These are phyloP conservation scores for Vinca minor DNA, from an alignment of 257 asterid species.

Conservation along the genomic window DNA sequence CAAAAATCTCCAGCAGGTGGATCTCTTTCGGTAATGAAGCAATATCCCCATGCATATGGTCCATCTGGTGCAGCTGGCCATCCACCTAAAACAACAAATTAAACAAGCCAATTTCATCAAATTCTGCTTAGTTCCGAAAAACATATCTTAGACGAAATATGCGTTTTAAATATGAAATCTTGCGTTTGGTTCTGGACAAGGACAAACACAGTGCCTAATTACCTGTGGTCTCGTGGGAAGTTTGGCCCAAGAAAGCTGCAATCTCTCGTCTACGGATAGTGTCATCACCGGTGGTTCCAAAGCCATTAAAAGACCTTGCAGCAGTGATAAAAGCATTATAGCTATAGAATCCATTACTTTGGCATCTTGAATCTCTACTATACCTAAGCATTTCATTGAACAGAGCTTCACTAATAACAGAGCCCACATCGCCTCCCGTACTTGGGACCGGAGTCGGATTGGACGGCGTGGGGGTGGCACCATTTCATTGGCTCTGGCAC, in stretches of 20 bases:
- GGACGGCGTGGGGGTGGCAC: conserved; percentile 10
- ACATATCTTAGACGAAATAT: too few species aligned
- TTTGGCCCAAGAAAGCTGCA: conserved; percentile 31
- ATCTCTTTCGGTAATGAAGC: conserved; percentile 14
- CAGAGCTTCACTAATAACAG: conserved; percentile 7
- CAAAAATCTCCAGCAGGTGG: conserved; percentile 5
- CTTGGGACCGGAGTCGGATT: conserved; percentile 4
- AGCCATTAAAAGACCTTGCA: conserved; percentile 22
- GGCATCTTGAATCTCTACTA: conserved; percentile 15
- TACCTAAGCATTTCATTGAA: conserved; percentile 23
- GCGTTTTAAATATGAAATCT: too few species aligned
- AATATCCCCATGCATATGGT: conserved; percentile 24
- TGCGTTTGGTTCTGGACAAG: too few species aligned
- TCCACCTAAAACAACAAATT: conserved; percentile 10
- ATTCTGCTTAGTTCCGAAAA: not conserved
- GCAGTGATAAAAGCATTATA: conserved; percentile 27
- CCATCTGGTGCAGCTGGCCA: conserved; percentile 20
- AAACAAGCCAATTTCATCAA: not conserved
- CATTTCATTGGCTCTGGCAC: conserved; percentile 27
- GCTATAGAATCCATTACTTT: conserved; percentile 24
- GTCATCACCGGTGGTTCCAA: conserved; percentile 29
- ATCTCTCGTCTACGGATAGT: conserved; percentile 21
- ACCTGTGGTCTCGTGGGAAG: conserved; percentile 33
- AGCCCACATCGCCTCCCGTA: not conserved
- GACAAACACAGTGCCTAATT: not conserved